phyloP scores from a whole-genome alignment of 2,329 filamentous ascomycete genomes.

The Neobulgaria alba region DNA sequence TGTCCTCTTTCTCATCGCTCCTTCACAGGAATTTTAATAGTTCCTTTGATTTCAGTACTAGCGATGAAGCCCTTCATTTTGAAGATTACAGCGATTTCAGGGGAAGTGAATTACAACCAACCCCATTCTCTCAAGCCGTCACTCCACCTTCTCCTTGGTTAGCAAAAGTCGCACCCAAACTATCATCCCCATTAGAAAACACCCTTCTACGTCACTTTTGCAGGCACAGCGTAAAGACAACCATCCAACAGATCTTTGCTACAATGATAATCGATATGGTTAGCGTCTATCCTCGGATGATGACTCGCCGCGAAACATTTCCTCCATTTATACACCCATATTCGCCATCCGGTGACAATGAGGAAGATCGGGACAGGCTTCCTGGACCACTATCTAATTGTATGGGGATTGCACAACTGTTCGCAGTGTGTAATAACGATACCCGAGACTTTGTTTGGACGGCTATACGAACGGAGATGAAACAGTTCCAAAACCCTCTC shows the following conservation, averaged over 20 bases:
- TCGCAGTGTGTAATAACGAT: slow-evolving; percentile 14
- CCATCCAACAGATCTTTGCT: too few species aligned
- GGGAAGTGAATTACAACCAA: too few species aligned
- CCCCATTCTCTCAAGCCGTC: not conserved
- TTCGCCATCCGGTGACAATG: slow-evolving; percentile 3
- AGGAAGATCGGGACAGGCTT: too few species aligned
- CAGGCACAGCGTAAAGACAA: too few species aligned
- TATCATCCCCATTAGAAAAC: not conserved
- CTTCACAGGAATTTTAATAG: not conserved
- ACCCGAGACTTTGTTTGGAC: slow-evolving; percentile 17
- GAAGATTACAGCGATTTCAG: too few species aligned
- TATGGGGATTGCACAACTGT: slow-evolving; percentile 23
- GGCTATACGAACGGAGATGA: slow-evolving; percentile 10
- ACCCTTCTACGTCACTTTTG: not conserved
- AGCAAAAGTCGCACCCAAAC: slow-evolving; percentile 8
- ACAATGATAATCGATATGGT: slow-evolving; percentile 8
- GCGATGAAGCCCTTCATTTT: too few species aligned
- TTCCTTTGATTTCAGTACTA: too few species aligned
- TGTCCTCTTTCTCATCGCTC: not conserved
- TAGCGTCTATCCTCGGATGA: slow-evolving; percentile 20
- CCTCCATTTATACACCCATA: slow-evolving; percentile 21
- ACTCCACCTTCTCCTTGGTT: not conserved
- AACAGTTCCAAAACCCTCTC: not conserved
- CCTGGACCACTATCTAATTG: slow-evolving; percentile 17
- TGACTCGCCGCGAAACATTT: slow-evolving; percentile 22